Percentiles rank a stretch among this genome's conserved stretches.
These are phyloP conservation scores for Monilinia aucupariae DNA, from an alignment of 2,329 filamentous ascomycete species.

Conservation along the genomic window DNA sequence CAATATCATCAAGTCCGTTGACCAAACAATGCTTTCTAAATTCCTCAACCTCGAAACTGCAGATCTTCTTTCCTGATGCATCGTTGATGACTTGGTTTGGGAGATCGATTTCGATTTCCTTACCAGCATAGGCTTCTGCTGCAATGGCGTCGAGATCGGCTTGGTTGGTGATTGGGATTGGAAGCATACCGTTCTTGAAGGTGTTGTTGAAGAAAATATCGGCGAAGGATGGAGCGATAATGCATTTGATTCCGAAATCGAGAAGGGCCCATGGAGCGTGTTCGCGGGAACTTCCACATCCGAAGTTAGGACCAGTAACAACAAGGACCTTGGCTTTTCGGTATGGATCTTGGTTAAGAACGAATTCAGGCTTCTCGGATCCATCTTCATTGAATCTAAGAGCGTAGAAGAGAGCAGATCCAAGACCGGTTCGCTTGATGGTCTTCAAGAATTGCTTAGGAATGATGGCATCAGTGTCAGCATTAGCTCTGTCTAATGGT, in stretches of 20 bases:
- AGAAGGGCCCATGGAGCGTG: conserved; percentile 96
- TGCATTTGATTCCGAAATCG: conserved; percentile 90
- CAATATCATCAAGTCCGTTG: conserved; percentile 92
- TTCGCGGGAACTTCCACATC: conserved; percentile 86
- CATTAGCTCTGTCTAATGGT: conserved; percentile 79
- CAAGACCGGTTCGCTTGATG: conserved; percentile 94
- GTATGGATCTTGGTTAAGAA: conserved; percentile 88
- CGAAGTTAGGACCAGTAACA: conserved; percentile 88
- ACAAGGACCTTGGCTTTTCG: conserved; percentile 82
- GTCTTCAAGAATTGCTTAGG: conserved; percentile 99
- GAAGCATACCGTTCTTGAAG: conserved; percentile 99
- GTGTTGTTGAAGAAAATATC: conserved; percentile 99
- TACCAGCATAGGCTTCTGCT: conserved; percentile 65
- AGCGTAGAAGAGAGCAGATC: conserved; percentile 78
- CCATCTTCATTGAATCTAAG: conserved; percentile 73
- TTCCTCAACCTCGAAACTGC: conserved; percentile 78
- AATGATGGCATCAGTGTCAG: conserved; percentile 99
- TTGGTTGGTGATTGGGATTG: conserved; percentile 60
- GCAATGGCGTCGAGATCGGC: conserved; percentile 17
- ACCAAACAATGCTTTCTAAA: conserved; percentile 90
- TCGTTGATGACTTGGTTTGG: conserved; percentile 76
- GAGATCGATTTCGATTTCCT: conserved; percentile 83
- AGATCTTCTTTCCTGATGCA: conserved; percentile 64
- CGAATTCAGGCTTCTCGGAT: conserved; percentile 70
- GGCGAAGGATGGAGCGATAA: conserved; percentile 85